These are phyloP conservation scores for Begonia peltatifolia DNA, from an alignment of 306 rosid genomes.

Conservation along the genomic window DNA sequence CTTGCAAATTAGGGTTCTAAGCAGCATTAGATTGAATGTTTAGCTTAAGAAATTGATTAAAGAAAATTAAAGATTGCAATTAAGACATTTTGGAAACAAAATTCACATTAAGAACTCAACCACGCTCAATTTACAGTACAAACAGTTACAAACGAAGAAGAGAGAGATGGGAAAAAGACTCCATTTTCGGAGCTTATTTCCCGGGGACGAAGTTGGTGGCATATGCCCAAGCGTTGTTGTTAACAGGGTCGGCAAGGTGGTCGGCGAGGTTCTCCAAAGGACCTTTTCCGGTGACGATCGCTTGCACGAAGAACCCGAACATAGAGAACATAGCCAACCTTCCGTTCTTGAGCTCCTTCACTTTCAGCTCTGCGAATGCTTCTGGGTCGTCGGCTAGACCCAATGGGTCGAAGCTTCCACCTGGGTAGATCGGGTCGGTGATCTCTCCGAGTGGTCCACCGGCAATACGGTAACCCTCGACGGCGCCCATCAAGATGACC, in stretches of 20 bases:
- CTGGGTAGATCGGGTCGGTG: conserved; percentile 72
- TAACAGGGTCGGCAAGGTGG: conserved; percentile 90
- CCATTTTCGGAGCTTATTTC: conserved; percentile 31
- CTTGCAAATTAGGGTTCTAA: no score
- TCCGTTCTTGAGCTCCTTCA: conserved; percentile 86
- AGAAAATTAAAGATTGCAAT: no score
- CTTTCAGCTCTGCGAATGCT: conserved; percentile 82
- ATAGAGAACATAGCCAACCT: conserved; percentile 88
- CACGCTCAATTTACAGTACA: no score
- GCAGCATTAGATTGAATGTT: no score
- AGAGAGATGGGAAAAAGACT: no score
- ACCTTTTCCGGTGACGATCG: conserved; percentile 82
- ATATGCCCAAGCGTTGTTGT: conserved; percentile 87
- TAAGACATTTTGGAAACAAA: no score
- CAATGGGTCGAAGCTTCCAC: conserved; percentile 97
- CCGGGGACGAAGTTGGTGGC: conserved; percentile 98
- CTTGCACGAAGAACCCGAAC: conserved; percentile 92
- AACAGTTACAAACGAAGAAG: no score
- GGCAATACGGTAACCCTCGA: conserved; percentile 82
- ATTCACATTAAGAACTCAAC: no score
- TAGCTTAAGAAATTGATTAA: no score
- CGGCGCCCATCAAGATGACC: conserved; percentile 74
- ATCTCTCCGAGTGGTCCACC: conserved; percentile 91
- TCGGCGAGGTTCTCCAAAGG: conserved; percentile 88
- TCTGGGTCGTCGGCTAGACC: conserved; percentile 94